Evolutionary conservation across 495 filamentous ascomycete genomes (phyloP), one percentile per base, ranked within the genome.

Genomic region (Aspergillus avenaceus): DNA sequence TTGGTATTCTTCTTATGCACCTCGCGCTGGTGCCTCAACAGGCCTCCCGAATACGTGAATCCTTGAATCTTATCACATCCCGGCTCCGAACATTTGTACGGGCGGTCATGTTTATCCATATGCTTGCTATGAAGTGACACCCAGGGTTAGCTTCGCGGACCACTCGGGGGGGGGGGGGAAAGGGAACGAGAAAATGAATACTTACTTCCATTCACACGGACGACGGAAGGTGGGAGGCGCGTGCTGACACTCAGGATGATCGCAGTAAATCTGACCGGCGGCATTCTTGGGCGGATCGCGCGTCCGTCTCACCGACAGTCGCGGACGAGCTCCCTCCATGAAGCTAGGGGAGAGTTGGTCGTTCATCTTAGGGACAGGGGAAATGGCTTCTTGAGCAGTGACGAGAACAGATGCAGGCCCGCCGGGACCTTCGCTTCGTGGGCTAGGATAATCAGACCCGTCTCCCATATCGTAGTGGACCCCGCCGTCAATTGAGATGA

Each of bases 61-160:
- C 91, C 91, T 53, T 87, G 86, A 0, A 96, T 79, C 55, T 95
- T 95, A 53, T 90, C 88, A 64, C 91, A 97, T 16, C 81, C 83
- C 13, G 76, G 75, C 22, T 86, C 81, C 21, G 67, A 67, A 65
- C 91, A 97, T 50, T 88, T 86, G 70, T 95, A 96, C 0, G 91
- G 91, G 14, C 91, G 77, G 47, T 92, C 88, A 61, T 97, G 91
- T 68, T 96, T 97, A 72, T 97, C 91, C 89, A 95, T 95, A 65
- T 97, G 91, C 71, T 96, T 92, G 50, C 90, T 91, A 52, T 45
- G 14, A 5, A 13, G 44, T 34, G 41, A 8, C n/a, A 53, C 64
- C n/a, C 53, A 61, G 52, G 52, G 21, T 61, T 61, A 55, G 29
- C 50, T 13, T 53, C 57, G 11, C 36, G 26, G 26, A 43, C 45